A percentile compares a stretch with the other conserved stretches of the same genome.
Evolutionary conservation across 345 rosid species (phyloP).

Genomic region (Eucalyptus marginata): DNA sequence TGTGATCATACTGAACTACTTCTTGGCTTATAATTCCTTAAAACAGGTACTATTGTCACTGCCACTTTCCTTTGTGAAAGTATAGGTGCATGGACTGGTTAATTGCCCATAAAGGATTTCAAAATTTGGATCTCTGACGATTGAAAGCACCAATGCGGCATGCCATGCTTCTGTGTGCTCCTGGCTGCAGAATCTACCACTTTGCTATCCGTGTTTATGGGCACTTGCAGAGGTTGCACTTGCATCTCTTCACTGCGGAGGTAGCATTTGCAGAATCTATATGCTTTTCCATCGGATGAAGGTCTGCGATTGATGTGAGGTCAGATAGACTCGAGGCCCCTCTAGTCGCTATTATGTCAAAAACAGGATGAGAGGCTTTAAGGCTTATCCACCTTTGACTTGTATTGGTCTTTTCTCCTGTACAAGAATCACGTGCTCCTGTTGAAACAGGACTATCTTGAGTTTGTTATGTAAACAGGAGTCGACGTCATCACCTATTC

Average conservation of each 20-base stretch:
- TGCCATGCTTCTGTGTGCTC: neutral
- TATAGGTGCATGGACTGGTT: neutral
- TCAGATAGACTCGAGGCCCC: neutral
- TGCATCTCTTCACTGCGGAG: neutral
- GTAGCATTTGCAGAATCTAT: neutral
- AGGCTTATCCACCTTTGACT: neutral
- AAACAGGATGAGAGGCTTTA: neutral
- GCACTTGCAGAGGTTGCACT: neutral
- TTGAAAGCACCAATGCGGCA: neutral
- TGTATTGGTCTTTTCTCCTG: neutral
- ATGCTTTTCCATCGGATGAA: neutral
- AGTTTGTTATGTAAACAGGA: neutral
- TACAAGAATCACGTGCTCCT: neutral
- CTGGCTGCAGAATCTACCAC: neutral
- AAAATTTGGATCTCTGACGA: neutral
- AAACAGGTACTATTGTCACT: neutral
- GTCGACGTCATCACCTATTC: neutral
- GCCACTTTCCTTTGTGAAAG: neutral
- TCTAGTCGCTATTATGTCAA: neutral
- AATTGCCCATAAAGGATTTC: neutral
- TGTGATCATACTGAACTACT: neutral
- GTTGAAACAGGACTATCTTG: neutral
- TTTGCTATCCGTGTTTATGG: neutral
- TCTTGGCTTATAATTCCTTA: neutral
- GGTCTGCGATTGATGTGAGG: neutral